phyloP scores from a whole-genome alignment of 257 asterid genomes.

The Datura wrightii region DNA sequence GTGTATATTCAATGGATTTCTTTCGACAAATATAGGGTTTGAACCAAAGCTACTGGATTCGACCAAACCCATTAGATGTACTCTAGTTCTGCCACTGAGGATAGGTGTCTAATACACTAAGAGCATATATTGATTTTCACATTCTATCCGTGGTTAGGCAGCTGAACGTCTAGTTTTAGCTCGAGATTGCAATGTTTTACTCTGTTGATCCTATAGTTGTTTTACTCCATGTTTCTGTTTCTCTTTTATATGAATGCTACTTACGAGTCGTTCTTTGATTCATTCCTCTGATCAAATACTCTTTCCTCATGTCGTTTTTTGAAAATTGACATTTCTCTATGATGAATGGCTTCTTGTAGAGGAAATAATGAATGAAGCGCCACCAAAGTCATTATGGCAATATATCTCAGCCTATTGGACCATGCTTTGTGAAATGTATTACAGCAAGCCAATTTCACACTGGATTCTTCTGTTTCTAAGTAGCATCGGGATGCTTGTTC shows the following conservation, averaged over 20 bases:
- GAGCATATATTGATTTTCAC: background rate
- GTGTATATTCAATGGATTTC: no score
- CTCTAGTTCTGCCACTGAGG: no score
- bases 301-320: background rate
- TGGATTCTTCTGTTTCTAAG: slow-evolving; percentile 78
- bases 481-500: slow-evolving; percentile 70
- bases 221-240: background rate
- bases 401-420: slow-evolving; percentile 42
- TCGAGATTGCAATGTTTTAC: background rate
- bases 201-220: background rate
- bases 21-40: no score
- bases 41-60: no score
- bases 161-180: background rate
- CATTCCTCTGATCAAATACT: background rate
- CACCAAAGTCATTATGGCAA: slow-evolving; percentile 44
- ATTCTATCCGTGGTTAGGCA: background rate
- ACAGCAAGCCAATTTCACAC: slow-evolving; percentile 69
- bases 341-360: slow-evolving; percentile 7
- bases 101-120: background rate
- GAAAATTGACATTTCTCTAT: background rate
- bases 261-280: background rate
- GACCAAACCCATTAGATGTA: no score
- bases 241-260: background rate
- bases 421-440: slow-evolving; percentile 46
- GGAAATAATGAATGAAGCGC: slow-evolving; percentile 45